A percentile compares a stretch with the other conserved stretches of the same genome.
Conservation (phyloP, 768 basidiomycete genomes). For the Lentinula sp. region DNA sequence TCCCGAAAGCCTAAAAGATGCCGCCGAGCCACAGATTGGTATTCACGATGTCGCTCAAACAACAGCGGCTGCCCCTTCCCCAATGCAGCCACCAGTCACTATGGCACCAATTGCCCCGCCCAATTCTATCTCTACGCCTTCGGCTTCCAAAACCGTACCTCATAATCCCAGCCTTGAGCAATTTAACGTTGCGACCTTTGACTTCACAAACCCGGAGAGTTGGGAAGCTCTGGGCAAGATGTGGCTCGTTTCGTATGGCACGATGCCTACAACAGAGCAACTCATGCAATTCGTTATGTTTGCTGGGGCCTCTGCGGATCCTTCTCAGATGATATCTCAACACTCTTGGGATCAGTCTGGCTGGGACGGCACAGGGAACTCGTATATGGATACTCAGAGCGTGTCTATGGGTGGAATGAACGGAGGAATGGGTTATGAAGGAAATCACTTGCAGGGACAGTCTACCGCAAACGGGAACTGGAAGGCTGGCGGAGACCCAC, state of each 20-base stretch:
- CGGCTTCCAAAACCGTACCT: constrained; percentile 21
- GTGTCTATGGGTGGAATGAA: not conserved
- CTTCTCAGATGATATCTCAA: not conserved
- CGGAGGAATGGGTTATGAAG: not conserved
- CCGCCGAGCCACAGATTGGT: not conserved
- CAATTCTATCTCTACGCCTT: constrained; percentile 36
- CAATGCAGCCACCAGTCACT: constrained; percentile 21
- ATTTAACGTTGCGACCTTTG: constrained; percentile 69
- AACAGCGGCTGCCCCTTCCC: not conserved
- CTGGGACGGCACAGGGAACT: not conserved
- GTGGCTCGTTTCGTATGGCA: constrained; percentile 67
- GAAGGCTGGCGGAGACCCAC: not conserved
- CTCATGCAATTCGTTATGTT: constrained; percentile 68
- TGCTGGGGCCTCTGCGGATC: not conserved
- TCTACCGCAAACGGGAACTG: not conserved
- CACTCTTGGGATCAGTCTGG: constrained; percentile 1
- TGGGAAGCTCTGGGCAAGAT: constrained; percentile 81
- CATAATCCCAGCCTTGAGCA: constrained; percentile 46
- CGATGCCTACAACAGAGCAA: constrained; percentile 65
- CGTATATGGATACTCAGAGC: not conserved
- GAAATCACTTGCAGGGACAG: not conserved
- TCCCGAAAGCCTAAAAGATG: constrained; percentile 19
- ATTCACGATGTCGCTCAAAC: not conserved
- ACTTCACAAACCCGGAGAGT: constrained; percentile 64
- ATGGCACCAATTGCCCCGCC: constrained; percentile 36